Evolutionary conservation across 202 grass and related monocot species (phyloP), one percentile per base, ranked within the genome.

Genomic region (Panicum hallii): DNA sequence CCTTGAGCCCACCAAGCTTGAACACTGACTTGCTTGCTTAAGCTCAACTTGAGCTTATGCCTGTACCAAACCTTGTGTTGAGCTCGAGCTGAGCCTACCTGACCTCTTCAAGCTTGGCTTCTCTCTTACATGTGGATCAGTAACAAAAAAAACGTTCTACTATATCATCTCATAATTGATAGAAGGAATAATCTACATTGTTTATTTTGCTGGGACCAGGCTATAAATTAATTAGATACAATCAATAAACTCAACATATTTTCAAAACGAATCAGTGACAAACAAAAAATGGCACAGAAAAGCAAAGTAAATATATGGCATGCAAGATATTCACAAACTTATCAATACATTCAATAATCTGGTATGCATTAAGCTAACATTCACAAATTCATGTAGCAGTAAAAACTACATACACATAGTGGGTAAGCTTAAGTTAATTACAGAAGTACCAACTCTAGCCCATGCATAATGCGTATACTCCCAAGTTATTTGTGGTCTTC

Each of bases 161-260:
- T 53, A 75, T 56, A 57, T 55, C 10, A 74, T 75, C 70, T 32
- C 47, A 53, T 56, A 38, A 56, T 9, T 19, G 30, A 56, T 45
- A 72, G 47, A 72, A 16, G n/a, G 34, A 55, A 75, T 75, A 75
- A 56, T 22, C 11, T 42, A 22, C 16, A 75, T 14, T 57, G 72
- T 40, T 40, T 75, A 56, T 56, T 56, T 57, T 75, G 11, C 52
- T 15, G 19, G 50, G 48, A 41, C 50, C 72, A 75, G 53, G 19
- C 19, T 56, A 57, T 56, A 11, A 2, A 74, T 38, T 54, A 9
- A 11, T 40, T 56, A 41, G 26, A 38, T 52, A 54, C 48, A 74
- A 54, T 74, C 16, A 74, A 55, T 74, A 74, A 74, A 13, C 15
- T 74, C 48, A 75, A 40, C 17, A 75, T 22, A 74, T 55, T 55